phyloP scores from a whole-genome alignment of 192 early-diverging fungal genomes.

The Rhizophagus prolifer region DNA sequence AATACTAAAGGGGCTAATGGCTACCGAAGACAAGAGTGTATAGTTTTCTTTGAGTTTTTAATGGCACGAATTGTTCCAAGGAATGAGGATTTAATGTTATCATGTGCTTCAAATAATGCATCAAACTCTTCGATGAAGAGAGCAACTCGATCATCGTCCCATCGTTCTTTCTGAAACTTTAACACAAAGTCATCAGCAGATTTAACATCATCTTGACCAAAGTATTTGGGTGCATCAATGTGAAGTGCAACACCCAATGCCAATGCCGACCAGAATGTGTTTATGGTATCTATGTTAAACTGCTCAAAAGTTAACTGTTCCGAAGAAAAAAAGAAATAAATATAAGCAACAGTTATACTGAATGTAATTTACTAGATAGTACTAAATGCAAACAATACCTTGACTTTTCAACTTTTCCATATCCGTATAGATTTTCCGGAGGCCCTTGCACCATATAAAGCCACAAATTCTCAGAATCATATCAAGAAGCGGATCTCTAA shows the following conservation, averaged over 20 bases:
- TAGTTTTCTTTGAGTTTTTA: neutral
- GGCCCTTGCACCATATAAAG: too few species aligned
- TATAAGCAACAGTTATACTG: neutral
- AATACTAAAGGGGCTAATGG: constrained; percentile 26
- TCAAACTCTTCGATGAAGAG: constrained; percentile 31
- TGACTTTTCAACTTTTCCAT: constrained; percentile 18
- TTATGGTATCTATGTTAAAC: constrained; percentile 1
- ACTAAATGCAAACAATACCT: constrained; percentile 30
- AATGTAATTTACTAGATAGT: neutral
- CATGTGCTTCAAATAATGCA: constrained; percentile 5
- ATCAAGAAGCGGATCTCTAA: constrained; percentile 27
- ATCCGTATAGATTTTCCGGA: constrained; percentile 33
- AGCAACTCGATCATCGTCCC: constrained; percentile 7
- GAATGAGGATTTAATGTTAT: too few species aligned
- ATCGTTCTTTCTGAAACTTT: neutral
- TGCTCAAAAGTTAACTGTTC: constrained; percentile 24
- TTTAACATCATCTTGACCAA: neutral
- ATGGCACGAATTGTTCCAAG: constrained; percentile 15
- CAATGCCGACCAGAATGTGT: constrained; percentile 19
- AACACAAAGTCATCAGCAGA: constrained; percentile 28
- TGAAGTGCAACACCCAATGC: neutral
- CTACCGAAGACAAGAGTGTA: constrained; percentile 5
- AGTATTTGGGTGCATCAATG: neutral
- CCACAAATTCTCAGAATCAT: constrained; percentile 25
- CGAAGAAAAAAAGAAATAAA: constrained; percentile 12